phyloP scores from a whole-genome alignment of 2,329 filamentous ascomycete species.

The Colletotrichum camelliae region DNA sequence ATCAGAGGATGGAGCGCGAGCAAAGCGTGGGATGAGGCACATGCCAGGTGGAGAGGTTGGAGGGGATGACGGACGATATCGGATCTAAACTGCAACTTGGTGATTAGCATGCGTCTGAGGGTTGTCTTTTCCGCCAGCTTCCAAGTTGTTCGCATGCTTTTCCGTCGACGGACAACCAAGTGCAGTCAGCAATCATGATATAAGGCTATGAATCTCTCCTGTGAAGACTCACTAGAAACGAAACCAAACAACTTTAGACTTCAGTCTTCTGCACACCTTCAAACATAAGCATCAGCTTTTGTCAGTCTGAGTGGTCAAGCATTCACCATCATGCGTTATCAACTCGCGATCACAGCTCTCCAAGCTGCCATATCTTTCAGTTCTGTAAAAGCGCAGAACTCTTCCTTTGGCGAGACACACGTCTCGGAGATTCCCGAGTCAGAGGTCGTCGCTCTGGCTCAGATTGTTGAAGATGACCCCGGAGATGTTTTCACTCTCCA shows the following conservation, averaged over 20 bases:
- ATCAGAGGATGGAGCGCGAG: background rate
- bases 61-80: background rate
- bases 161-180: background rate
- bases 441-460: slow-evolving; percentile 1
- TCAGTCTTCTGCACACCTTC: background rate
- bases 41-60: background rate
- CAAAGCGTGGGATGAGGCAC: background rate
- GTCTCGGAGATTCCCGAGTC: background rate
- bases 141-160: background rate
- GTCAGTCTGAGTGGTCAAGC: background rate
- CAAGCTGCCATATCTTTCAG: background rate
- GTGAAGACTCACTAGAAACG: background rate
- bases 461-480: background rate
- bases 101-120: background rate
- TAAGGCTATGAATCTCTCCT: background rate
- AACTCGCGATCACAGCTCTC: background rate
- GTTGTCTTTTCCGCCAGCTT: background rate
- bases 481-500: background rate
- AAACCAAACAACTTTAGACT: background rate
- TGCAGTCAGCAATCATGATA: background rate
- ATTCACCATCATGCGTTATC: background rate
- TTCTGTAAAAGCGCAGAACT: background rate
- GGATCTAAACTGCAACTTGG: background rate
- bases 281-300: background rate
- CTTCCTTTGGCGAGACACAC: background rate